Percentiles rank a stretch among this genome's conserved stretches.
These are phyloP conservation scores for Eutypella sp. DNA, from an alignment of 2,329 filamentous ascomycete genomes.

Conservation along the genomic window DNA sequence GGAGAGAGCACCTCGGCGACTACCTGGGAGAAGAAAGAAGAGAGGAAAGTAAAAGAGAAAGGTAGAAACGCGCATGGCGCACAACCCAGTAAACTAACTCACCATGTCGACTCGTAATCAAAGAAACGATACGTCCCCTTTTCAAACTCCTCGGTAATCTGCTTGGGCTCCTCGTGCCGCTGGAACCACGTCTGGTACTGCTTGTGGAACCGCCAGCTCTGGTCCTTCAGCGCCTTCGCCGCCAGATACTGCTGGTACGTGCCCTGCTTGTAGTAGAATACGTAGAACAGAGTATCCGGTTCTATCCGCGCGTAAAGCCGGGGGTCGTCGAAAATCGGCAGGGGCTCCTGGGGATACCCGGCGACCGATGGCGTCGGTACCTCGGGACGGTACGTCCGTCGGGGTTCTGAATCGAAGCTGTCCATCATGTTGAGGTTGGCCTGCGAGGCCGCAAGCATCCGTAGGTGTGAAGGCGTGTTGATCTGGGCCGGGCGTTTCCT, in stretches of 20 bases:
- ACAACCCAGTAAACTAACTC: constrained; percentile 33
- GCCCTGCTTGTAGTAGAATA: constrained; percentile 98
- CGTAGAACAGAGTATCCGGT: constrained; percentile 94
- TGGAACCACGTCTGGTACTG: constrained; percentile 99
- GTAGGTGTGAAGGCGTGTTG: constrained; percentile 61
- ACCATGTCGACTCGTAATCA: constrained; percentile 99
- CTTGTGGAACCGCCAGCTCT: constrained; percentile 99
- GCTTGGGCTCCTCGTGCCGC: constrained; percentile 95
- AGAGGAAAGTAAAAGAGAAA: neutral
- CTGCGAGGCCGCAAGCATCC: constrained; percentile 72
- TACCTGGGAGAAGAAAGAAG: too few relatives aligned
- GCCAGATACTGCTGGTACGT: constrained; percentile 94
- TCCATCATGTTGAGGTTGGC: constrained; percentile 61
- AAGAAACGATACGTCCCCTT: constrained; percentile 99
- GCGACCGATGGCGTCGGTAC: constrained; percentile 69
- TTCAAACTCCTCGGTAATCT: constrained; percentile 97
- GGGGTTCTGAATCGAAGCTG: constrained; percentile 72
- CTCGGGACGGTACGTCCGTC: constrained; percentile 78
- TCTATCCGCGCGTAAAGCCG: constrained; percentile 85
- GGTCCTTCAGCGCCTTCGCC: constrained; percentile 93
- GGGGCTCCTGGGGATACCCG: constrained; percentile 89
- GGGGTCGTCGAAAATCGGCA: constrained; percentile 87
- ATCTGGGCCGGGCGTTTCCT: constrained; percentile 62
- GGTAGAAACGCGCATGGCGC: neutral
- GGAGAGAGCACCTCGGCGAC: too few relatives aligned